Conservation (phyloP, 768 basidiomycete species). For the Trametes coccinea region DNA sequence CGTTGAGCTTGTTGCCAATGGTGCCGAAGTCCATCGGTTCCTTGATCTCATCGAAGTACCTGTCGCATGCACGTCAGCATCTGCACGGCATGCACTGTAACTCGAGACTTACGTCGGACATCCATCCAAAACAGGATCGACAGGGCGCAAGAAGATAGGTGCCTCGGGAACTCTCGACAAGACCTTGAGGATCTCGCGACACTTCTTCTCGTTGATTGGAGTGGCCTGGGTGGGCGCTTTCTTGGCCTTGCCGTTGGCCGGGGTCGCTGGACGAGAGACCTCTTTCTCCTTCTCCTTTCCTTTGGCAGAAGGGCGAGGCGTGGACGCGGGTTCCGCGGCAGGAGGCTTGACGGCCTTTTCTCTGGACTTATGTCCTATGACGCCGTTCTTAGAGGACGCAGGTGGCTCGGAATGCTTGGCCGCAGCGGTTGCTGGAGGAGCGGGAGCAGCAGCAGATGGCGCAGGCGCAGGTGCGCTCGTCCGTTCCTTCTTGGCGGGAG, state of each 20-base stretch:
- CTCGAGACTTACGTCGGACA: conserved; percentile 78
- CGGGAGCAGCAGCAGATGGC: conserved; percentile 18
- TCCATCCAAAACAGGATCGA: conserved; percentile 79
- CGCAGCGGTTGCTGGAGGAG: neutral
- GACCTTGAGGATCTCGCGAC: conserved; percentile 65
- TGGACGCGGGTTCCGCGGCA: conserved; percentile 27
- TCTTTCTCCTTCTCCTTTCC: conserved; percentile 73
- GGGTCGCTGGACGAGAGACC: conserved; percentile 34
- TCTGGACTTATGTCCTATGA: conserved; percentile 42
- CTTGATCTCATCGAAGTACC: conserved; percentile 89
- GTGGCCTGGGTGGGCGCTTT: conserved; percentile 37
- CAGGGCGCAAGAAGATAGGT: conserved; percentile 75
- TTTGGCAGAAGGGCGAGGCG: conserved; percentile 51
- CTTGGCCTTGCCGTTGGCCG: conserved; percentile 39
- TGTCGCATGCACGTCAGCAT: conserved; percentile 34
- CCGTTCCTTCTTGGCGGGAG: conserved; percentile 60
- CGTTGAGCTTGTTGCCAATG: conserved; percentile 65
- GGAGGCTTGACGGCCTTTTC: conserved; percentile 41
- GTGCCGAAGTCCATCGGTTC: conserved; percentile 95
- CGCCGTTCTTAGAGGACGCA: conserved; percentile 6
- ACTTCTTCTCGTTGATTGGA: conserved; percentile 82
- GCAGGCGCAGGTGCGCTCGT: conserved; percentile 26
- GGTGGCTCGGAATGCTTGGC: conserved; percentile 17
- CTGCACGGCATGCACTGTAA: neutral
- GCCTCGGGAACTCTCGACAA: conserved; percentile 66